Percentiles rank a stretch among this genome's conserved stretches.
Evolutionary conservation across 768 basidiomycete species (phyloP).

Genomic region (Arthromyces matolae): DNA sequence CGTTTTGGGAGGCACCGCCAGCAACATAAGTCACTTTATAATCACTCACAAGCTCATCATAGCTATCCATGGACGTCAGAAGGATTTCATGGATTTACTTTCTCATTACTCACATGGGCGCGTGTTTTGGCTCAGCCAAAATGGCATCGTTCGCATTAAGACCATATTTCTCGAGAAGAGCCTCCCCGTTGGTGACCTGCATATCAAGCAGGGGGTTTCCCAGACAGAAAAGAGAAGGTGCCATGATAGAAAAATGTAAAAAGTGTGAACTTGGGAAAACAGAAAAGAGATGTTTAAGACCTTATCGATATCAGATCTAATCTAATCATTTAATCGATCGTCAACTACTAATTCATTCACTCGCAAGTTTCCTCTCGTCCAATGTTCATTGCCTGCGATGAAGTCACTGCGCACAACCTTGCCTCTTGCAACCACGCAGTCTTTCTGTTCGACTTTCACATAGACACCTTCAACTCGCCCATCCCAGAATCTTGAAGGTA

Average conservation of each 20-base stretch:
- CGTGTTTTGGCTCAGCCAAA: conserved; percentile 86
- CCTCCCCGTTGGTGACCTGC: conserved; percentile 84
- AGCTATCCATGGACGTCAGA: conserved; percentile 46
- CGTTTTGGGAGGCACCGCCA: conserved; percentile 95
- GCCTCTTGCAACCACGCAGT: conserved; percentile 39
- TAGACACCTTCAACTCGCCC: conserved; percentile 55
- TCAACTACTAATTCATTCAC: conserved; percentile 30
- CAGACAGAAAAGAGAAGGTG: conserved; percentile 75
- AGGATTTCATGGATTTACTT: not conserved
- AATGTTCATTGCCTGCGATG: conserved; percentile 61
- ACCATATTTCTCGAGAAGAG: conserved; percentile 81
- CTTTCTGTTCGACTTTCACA: conserved; percentile 47
- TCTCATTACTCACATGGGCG: conserved; percentile 60
- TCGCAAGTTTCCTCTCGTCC: conserved; percentile 41
- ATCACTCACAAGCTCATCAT: conserved; percentile 79
- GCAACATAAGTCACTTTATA: conserved; percentile 86
- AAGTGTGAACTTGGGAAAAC: not conserved
- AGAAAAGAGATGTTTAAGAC: not conserved
- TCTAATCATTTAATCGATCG: conserved; percentile 25
- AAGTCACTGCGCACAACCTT: conserved; percentile 61
- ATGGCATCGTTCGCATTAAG: conserved; percentile 96
- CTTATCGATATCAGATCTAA: conserved; percentile 12
- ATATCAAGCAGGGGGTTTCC: conserved; percentile 97
- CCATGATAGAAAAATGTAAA: conserved; percentile 27
- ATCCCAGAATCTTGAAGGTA: conserved; percentile 40